Evolutionary conservation across 345 rosid genomes (phyloP), one percentile per base, ranked within the genome.

Genomic region (Aethionema arabicum): DNA sequence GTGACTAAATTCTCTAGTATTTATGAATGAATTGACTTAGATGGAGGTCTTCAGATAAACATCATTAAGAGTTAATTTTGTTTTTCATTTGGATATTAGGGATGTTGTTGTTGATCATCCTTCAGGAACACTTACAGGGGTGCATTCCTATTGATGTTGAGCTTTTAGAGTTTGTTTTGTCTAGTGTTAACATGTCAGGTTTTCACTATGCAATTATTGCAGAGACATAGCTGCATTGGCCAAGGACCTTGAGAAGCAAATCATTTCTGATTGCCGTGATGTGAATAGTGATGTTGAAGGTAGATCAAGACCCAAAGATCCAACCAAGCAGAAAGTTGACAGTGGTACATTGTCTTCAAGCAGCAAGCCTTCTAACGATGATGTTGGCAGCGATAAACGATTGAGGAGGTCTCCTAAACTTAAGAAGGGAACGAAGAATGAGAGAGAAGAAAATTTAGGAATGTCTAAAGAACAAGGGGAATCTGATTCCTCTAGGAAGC

Each of bases 381-480:
- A 35, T 53, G 31, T 54, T 14, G 42, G 59, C 37, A 53, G 56
- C 13, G 50, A 52, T 37, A 54, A 48, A 59, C 52, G 15, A 4
- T 45, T n/a, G 37, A 78, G 75, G 70, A 72, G 54, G 63, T 78
- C 82, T 56, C 72, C 77, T 11, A 72, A 77, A 16, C 70, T 68
- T 48, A 35, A 35, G 5, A 57, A n/a, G 52, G 78, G 36, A 56
- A 38, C 63, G 14, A 74, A 57, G 56, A 54, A 53, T 60, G 56
- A 15, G 56, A 48, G 40, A 41, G 60, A 38, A 16, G 71, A 54
- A 13, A 47, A 41, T 65, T 29, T 52, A 13, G 68, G 52, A 37
- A 66, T 35, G 44, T 29, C 37, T 60, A 43, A 56, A 44, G 50
- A 29, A 27, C 38, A 16, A 32, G 56, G 44, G 49, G 48, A 51